Evolutionary conservation across 495 filamentous ascomycete species (phyloP).

Genomic region (Aspergillus egyptiacus): DNA sequence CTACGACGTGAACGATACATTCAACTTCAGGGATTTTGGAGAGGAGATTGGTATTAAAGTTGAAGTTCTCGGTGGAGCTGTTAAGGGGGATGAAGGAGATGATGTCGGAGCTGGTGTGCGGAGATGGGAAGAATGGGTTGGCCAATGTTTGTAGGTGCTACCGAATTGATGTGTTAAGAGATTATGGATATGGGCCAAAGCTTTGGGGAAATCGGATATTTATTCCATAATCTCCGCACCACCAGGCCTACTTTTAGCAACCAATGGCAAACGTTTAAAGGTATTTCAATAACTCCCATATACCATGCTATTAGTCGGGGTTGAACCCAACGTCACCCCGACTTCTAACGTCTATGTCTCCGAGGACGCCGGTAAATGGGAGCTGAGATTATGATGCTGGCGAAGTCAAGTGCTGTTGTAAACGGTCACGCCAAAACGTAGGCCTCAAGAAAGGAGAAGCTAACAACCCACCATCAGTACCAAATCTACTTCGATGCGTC

Average conservation of each 20-base stretch:
- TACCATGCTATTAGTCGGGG: not conserved
- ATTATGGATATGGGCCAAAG: not conserved
- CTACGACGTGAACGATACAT: conserved; percentile 61
- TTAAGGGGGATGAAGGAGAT: conserved; percentile 55
- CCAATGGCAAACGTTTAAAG: not conserved
- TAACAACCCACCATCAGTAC: too few relatives aligned
- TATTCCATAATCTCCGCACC: not conserved
- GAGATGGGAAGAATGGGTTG: conserved; percentile 89
- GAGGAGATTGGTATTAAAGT: conserved; percentile 71
- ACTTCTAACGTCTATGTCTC: not conserved
- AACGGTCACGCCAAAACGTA: too few relatives aligned
- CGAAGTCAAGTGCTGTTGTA: not conserved
- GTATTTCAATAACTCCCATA: not conserved
- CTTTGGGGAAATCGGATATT: not conserved
- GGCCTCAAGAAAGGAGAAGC: too few relatives aligned
- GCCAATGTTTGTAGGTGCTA: conserved; percentile 45
- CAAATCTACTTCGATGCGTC: conserved; percentile 1
- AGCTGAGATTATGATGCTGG: not conserved
- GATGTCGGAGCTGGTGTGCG: conserved; percentile 55
- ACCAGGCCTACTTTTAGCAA: not conserved
- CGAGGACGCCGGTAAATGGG: not conserved
- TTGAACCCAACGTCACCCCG: not conserved
- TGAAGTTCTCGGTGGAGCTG: conserved; percentile 72
- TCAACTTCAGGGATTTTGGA: conserved; percentile 74
- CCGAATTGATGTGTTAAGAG: not conserved